Evolutionary conservation across 2,329 filamentous ascomycete species (phyloP).

Genomic region (Leptographium lundbergii): DNA sequence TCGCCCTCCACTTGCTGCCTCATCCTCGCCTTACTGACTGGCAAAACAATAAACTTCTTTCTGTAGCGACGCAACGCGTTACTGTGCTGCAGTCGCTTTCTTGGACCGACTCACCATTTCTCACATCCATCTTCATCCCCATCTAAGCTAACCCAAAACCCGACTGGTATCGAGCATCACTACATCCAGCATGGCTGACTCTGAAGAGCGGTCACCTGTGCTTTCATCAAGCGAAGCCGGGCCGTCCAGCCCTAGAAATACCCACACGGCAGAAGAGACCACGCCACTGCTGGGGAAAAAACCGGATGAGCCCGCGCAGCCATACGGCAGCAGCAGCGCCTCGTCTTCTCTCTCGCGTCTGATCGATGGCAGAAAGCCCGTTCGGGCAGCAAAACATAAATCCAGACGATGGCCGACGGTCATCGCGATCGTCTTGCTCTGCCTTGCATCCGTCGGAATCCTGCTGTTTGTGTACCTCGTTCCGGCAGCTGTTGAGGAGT

Average conservation of each 20-base stretch:
- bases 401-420: constrained; percentile 62
- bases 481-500: constrained; percentile 65
- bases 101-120: neutral
- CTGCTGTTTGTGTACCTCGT: constrained; percentile 70
- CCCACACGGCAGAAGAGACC: constrained; percentile 24
- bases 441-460: constrained; percentile 49
- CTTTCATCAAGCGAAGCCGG: constrained; percentile 16
- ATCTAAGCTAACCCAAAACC: neutral
- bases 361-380: constrained; percentile 2
- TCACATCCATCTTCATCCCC: neutral
- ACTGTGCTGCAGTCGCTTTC: neutral
- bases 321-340: constrained; percentile 11
- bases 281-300: constrained; percentile 35
- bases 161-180: neutral
- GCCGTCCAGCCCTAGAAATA: neutral
- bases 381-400: constrained; percentile 21
- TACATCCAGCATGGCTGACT: constrained; percentile 25
- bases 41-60: neutral
- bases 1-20: neutral
- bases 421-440: constrained; percentile 57
- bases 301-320: neutral
- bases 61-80: neutral
- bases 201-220: constrained; percentile 30
- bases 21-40: neutral
- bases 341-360: constrained; percentile 19